phyloP scores from a whole-genome alignment of 169 alveolate species.

The Eimeria zaria region DNA sequence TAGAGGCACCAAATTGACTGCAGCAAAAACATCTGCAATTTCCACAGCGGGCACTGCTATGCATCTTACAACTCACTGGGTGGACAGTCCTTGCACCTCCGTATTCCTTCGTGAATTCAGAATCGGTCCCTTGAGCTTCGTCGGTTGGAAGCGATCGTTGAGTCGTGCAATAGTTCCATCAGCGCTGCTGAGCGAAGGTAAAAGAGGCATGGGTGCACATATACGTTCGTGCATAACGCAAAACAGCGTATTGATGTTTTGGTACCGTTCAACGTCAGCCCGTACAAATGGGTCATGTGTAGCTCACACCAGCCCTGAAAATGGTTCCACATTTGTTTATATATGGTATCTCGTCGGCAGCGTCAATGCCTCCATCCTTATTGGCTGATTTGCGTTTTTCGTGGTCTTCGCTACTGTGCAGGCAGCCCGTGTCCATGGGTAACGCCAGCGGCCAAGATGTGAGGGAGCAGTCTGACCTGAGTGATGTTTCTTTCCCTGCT shows the following conservation, averaged over 20 bases:
- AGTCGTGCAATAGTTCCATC: slow-evolving; percentile 34
- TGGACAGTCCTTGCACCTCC: background rate
- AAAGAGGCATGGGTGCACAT: background rate
- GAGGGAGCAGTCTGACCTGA: slow-evolving; percentile 9
- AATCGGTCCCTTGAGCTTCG: slow-evolving; percentile 60
- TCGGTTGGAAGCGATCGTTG: slow-evolving; percentile 52
- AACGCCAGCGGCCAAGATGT: slow-evolving; percentile 20
- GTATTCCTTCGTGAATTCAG: slow-evolving; percentile 3
- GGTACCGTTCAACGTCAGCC: background rate
- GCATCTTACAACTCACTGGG: background rate
- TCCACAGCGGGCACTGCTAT: background rate
- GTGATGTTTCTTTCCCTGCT: background rate
- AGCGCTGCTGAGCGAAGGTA: slow-evolving; percentile 53
- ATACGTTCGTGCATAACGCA: background rate
- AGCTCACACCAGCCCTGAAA: background rate
- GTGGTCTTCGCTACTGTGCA: background rate
- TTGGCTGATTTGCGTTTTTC: background rate
- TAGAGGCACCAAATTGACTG: background rate
- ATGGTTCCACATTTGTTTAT: background rate
- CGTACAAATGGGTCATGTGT: background rate
- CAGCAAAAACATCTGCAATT: background rate
- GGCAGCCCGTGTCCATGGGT: slow-evolving; percentile 12
- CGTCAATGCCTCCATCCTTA: background rate
- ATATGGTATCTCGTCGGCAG: background rate
- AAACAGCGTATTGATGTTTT: background rate